These are phyloP conservation scores for Russula olivacea DNA, from an alignment of 768 basidiomycete species.

Conservation along the genomic window DNA sequence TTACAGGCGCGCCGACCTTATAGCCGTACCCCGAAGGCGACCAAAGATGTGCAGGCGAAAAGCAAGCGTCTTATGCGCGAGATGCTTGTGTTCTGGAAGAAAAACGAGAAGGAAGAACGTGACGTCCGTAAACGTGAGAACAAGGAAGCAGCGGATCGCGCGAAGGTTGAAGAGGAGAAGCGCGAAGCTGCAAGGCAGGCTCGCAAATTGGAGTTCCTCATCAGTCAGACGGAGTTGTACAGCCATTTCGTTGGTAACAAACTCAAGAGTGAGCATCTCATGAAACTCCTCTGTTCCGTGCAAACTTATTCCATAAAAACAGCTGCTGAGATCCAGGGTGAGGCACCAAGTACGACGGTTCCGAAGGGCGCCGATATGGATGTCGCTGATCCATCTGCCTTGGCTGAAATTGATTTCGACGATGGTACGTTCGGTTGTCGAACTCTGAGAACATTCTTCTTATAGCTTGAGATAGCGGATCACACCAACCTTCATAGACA, in stretches of 20 bases:
- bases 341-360: conserved; percentile 36
- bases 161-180: conserved; percentile 86
- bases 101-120: conserved; percentile 94
- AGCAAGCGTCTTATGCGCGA: conserved; percentile 88
- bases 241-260: conserved; percentile 99
- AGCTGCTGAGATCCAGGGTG: conserved; percentile 78
- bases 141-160: conserved; percentile 85
- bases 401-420: conserved; percentile 85
- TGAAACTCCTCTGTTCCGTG: background rate
- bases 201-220: conserved; percentile 94
- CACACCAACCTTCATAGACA: conserved; percentile 79
- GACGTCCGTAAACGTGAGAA: conserved; percentile 91
- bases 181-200: conserved; percentile 91
- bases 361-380: conserved; percentile 55
- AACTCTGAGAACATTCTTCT: background rate
- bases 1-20: conserved; percentile 75
- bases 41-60: conserved; percentile 79
- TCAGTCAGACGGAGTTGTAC: conserved; percentile 97
- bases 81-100: conserved; percentile 97
- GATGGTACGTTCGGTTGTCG: conserved; percentile 51
- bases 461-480: conserved; percentile 53
- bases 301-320: conserved; percentile 23
- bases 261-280: conserved; percentile 62
- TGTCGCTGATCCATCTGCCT: conserved; percentile 45
- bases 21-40: conserved; percentile 65